Base-by-base conservation (phyloP, 352 stramenopile genomes). In the Globisporangium lucens region DNA sequence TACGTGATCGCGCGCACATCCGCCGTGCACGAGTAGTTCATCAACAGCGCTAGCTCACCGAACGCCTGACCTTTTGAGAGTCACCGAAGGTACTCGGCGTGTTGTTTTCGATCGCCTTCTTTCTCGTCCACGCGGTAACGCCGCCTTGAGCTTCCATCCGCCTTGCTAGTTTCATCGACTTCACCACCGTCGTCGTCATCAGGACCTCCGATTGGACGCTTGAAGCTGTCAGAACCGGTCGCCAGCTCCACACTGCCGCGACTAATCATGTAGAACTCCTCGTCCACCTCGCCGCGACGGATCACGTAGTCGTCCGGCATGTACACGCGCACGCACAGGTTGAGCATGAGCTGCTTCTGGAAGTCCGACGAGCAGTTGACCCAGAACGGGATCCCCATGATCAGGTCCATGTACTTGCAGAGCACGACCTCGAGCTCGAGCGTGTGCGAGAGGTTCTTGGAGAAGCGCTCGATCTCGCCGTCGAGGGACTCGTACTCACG, bases 321-420 rank as follows among this genome's bases (percentile, higher is more conserved):
- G 35, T 38, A 38, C 35, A 90, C 74, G 27, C 80, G 76, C 7
- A 80, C 79, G n/a, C 75, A 62, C 12, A 90, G 65, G n/a, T 64
- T 75, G 0, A 84, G 55, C 36, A 87, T 72, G 7, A 90, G 56
- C 4, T 77, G 82, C 55, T 84, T 87, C 20, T 83, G 70, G 43
- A 91, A 83, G 66, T 86, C 80, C 1, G 76, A 68, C 0, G 73
- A 76, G 33, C 77, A 89, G 3, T 75, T 70, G 5, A 74, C 46
- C 77, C 82, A 63, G 33, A 62, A 66, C 35, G 52, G 61, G 77
- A 88, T 71, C 64, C 79, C 69, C 67, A 81, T 77, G 30, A 79
- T 68, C 30, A 88, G 62, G 46, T 80, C 72, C 73, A 83, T 83
- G 75, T 78, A 94, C 71, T 90, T 90, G 72, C 79, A 95, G 2